Base-by-base conservation (phyloP, 176 grass and related monocot genomes). In the Canna indica region DNA sequence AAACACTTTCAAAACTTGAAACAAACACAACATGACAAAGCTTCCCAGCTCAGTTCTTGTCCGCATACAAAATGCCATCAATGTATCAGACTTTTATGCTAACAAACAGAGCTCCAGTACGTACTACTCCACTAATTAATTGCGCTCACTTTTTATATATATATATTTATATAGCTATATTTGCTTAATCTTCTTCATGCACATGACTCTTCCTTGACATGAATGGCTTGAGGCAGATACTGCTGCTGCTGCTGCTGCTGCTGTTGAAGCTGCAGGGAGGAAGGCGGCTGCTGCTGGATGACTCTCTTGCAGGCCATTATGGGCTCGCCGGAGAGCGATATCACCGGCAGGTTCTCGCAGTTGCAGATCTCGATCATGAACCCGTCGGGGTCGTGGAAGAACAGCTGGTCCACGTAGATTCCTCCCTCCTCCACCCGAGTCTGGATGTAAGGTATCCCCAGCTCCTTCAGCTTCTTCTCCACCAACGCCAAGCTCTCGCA, bases 281-380 rank as follows among this genome's bases (percentile, higher is more conserved):
- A 64, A 36, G 2, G 41, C 5, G 41, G 4, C 41, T 44, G 41
- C 41, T 44, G 41, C 7, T 44, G 41, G 1, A 44, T 1, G 13
- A 6, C 80, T 7, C 82, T 85, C 56, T 88, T 95, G 82, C 85
- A 88, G 5, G 69, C 69, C 1, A 57, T 75, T 20, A 44, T 26
- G 28, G 32, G 39, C 38, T 79, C 31, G 38, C 83, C 69, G 29
- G 72, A 78, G 33, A 95, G 82, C 20, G 91, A 87, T 38, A 95
- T 47, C 20, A 90, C 47, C 33, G 91, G 91, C 34, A 95, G 73
- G 68, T 90, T 90, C 62, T 95, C 87, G 66, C 91, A 95, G 41
- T 86, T 88, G 87, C 91, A 95, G 53, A 95, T 77, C 77, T 95
- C 91, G 75, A 95, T 76, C 91, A 95, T 95, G 82, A 87, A 90